Evolutionary conservation across 1,284 basidiomycete genomes (phyloP), one percentile per base, ranked within the genome.

Genomic region (Schizophyllum amplum): DNA sequence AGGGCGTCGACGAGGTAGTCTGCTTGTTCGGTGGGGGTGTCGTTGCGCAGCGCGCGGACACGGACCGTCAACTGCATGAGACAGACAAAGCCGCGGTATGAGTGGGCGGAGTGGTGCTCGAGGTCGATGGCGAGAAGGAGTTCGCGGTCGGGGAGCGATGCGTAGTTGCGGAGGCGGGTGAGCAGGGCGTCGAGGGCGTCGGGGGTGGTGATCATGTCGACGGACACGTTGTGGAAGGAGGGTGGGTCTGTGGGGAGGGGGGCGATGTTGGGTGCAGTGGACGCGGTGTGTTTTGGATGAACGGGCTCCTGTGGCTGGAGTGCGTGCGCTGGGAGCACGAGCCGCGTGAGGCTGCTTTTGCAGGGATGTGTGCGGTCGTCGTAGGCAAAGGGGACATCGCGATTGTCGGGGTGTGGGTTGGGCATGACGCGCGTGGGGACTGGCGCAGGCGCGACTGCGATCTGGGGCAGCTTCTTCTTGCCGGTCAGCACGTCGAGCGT

Each of bases 41-140:
- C n/a, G n/a, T n/a, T n/a, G n/a, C n/a, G n/a, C 7, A 42, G 7
- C 33, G 33, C 13, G 13, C 33, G 80, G 24, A 86, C 81, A 51
- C 94, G 76, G 1, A 92, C 94, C 63, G 90, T 94, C 63, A 96
- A 81, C 70, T 97, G 96, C 84, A 98, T 95, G 58, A 99, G 74
- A 66, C 94, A 98, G 11, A 96, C 81, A 64, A 98, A 91, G 0
- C 97, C 96, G 21, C 75, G 73, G 70, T 90, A 98, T 4, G 87
- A 86, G 52, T 94, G 81, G 65, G 87, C 90, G 62, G 82, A 87
- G 75, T 98, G 94, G 68, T 98, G 90, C 70, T 99, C 96, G 51
- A 99, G 76, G 71, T 99, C 96, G 46, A 99, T 80, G 1, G 96
- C 96, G 55, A 99, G 80, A 17, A 42, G 33, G 33, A 42, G 33